Evolutionary conservation across 1,139 yeast genomes (phyloP), one percentile per base, ranked within the genome.

Genomic region (Eremothecium sinecaudum): DNA sequence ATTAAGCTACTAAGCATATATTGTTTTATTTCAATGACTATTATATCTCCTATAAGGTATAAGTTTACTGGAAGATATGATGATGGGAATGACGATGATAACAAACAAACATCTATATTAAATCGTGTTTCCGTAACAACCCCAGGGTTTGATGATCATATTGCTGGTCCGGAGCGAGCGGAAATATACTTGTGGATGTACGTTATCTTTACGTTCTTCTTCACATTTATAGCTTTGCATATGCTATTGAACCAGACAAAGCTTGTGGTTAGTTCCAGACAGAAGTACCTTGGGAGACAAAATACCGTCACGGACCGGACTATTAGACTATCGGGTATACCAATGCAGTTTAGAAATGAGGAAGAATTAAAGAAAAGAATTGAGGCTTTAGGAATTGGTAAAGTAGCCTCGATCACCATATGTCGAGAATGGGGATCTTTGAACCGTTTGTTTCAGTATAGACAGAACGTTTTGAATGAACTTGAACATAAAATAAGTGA

Each of bases 231-330:
- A 29, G 75, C 90, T 1, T 65, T 77, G 34, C 67, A 69, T 42
- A 68, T 75, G 46, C 57, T 87, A 37, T 68, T 76, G 46, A 64
- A 72, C 20, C 90, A 78, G 46, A 83, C 96, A 0, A 67, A 69
- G 40, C 64, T 69, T 38, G 84, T 90, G 25, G 79, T 87, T 18
- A 66, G 69, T 38, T 77, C 81, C 14, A 69, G 98, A 38, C 98
- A 90, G 54, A 66, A 69, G 44, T 82, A 82, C 53, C 63, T 90
- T 45, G 97, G 97, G 0, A 72, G 76, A 33, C 97, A 87, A 54
- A 80, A 82, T 54, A 79, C 95, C 5, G 73, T 90, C 36, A 86
- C 97, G 0, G 98, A 90, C 63, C 67, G 96, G 50, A 90, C 98
- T 0, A 81, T 90, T 36, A 65, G 92, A 39, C 59, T 90, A 17